Conservation (phyloP, 164 flowering plant genomes). For the Tetrastigma voinierianum region DNA sequence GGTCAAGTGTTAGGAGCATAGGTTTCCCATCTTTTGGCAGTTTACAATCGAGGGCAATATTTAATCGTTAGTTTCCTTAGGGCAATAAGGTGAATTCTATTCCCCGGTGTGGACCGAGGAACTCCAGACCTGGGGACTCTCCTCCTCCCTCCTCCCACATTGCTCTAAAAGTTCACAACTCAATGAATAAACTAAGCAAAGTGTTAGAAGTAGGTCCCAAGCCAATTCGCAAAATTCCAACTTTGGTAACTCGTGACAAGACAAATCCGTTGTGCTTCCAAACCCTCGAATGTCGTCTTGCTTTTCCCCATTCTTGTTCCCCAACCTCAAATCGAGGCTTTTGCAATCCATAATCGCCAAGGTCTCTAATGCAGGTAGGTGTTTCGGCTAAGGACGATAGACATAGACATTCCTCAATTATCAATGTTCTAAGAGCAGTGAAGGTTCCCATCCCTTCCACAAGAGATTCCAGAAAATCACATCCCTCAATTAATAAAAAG, state of each 20-base stretch:
- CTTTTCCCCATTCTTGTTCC: too few species aligned
- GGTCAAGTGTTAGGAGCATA: not conserved
- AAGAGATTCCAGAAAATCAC: not conserved
- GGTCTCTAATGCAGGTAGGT: not conserved
- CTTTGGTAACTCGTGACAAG: too few species aligned
- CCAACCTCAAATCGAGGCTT: not conserved
- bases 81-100: not conserved
- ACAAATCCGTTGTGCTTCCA: too few species aligned
- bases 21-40: not conserved
- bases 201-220: too few species aligned
- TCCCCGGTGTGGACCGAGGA: too few species aligned
- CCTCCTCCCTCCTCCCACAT: not conserved
- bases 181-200: too few species aligned
- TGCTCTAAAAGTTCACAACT: too few species aligned
- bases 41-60: not conserved
- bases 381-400: not conserved
- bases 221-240: too few species aligned
- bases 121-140: not conserved
- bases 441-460: not conserved
- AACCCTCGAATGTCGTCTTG: too few species aligned
- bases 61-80: not conserved
- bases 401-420: not conserved
- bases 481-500: not conserved
- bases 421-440: not conserved
- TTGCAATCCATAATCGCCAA: not conserved